These are phyloP conservation scores for Cyberlindnera suaveolens DNA, from an alignment of 805 yeast species.

Conservation along the genomic window DNA sequence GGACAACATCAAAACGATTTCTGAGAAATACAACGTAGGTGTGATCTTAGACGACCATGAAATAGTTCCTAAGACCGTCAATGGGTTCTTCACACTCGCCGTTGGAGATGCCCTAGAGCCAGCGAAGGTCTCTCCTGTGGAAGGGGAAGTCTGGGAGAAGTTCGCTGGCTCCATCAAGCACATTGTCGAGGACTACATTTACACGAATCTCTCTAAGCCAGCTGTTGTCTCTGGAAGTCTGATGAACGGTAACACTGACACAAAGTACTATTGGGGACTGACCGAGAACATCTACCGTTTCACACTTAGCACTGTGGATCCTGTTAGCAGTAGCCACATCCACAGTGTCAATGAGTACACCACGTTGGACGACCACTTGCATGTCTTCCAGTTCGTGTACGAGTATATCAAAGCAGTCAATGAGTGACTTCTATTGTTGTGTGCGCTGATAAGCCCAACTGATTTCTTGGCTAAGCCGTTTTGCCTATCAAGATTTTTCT, in stretches of 20 bases:
- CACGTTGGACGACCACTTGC: constrained; percentile 12
- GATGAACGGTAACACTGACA: constrained; percentile 15
- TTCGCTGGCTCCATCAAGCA: constrained; percentile 56
- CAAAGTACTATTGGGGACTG: constrained; percentile 12
- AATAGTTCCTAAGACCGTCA: constrained; percentile 13
- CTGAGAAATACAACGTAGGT: constrained; percentile 32
- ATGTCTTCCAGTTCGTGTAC: constrained; percentile 13
- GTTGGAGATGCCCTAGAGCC: constrained; percentile 32
- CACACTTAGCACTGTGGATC: constrained; percentile 4
- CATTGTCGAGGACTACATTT: constrained; percentile 47
- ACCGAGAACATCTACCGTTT: constrained; percentile 17
- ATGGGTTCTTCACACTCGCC: constrained; percentile 37
- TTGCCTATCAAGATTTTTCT: too few relatives aligned
- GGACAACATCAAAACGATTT: constrained; percentile 30
- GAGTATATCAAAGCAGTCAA: constrained; percentile 12
- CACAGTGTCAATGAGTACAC: constrained; percentile 18
- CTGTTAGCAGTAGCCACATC: constrained; percentile 5
- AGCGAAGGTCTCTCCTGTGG: constrained; percentile 45
- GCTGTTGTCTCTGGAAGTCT: constrained; percentile 10
- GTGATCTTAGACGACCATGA: constrained; percentile 1
- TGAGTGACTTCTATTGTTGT: constrained; percentile 2
- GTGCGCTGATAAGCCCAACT: too few relatives aligned
- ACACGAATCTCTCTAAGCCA: constrained; percentile 4
- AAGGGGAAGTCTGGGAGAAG: constrained; percentile 42
- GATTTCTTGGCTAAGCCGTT: too few relatives aligned